Percentiles rank a stretch among this genome's conserved stretches.
Conservation (phyloP, 805 yeast genomes). For the Saturnispora kantuleensis region DNA sequence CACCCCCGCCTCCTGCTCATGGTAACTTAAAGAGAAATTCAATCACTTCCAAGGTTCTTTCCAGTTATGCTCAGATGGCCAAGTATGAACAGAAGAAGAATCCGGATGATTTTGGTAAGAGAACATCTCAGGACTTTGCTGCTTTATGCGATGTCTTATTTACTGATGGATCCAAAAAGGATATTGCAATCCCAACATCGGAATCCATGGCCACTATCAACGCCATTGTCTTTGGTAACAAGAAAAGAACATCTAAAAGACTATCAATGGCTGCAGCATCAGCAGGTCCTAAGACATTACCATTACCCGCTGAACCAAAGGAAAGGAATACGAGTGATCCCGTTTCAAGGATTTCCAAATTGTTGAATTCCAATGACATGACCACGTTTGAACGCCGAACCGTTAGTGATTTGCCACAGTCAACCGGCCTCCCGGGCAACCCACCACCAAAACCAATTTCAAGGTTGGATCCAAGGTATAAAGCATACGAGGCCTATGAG, state of each 20-base stretch:
- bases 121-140: conserved; percentile 73
- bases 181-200: conserved; percentile 17
- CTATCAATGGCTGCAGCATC: conserved; percentile 6
- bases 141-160: conserved; percentile 67
- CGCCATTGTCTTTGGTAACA: conserved; percentile 30
- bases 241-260: conserved; percentile 12
- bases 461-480: conserved; percentile 46
- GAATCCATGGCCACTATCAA: conserved; percentile 45
- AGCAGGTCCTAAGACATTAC: not conserved
- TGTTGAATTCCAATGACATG: conserved; percentile 36
- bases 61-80: conserved; percentile 64
- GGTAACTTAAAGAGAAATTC: conserved; percentile 50
- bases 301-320: not conserved
- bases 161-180: conserved; percentile 46
- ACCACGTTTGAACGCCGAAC: conserved; percentile 37
- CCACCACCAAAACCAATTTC: conserved; percentile 49
- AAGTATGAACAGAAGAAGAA: conserved; percentile 46
- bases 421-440: conserved; percentile 13
- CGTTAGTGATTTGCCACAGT: conserved; percentile 30
- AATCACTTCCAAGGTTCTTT: conserved; percentile 57
- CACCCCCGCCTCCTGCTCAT: conserved; percentile 2
- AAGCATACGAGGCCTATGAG: conserved; percentile 37
- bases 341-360: conserved; percentile 27
- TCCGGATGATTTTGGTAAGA: conserved; percentile 60
- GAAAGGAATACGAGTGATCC: conserved; percentile 23